Base-by-base conservation (phyloP, 768 basidiomycete genomes). In the Mycena galericulata region DNA sequence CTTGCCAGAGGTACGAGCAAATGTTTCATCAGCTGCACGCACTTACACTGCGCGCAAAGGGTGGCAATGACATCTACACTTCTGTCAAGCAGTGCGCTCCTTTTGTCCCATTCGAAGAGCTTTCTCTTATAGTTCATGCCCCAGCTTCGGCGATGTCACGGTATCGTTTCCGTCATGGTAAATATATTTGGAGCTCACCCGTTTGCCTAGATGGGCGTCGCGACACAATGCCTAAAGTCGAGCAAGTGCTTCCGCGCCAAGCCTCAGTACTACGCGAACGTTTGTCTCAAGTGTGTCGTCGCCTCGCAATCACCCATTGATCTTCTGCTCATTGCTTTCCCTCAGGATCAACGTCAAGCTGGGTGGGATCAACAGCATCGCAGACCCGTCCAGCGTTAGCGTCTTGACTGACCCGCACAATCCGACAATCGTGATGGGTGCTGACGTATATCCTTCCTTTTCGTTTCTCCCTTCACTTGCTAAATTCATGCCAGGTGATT, bases 301-400 rank as follows among this genome's bases (percentile, higher is more conserved):
- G 95, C 14, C 34, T 7, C 6, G 34, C 8, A 7, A 36, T 36
- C n/a, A n/a, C 6, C 34, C 14, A 6, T 14, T 29, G 6, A n/a
- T n/a, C n/a, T n/a, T 3, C 12, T 10, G 32, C 24, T 30, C 30
- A 12, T n/a, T 4, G 3, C 8, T 14, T 18, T 51, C 15, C 50
- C 10, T 12, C 49, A 50, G n/a, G n/a, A n/a, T 54, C 14, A 54
- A 54, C 34, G 32, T 54, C 22, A 54, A 95, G 76, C 83, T 95
- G 0, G 94, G 93, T 17, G 94, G 94, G 1, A 91, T 94, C 75
- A 95, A 95, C 75, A 87, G 88, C 2, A 83, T 95, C 32, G 93
- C 93, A 3, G 91, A 93, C 56, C 85, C 91, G 0, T 81, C 85
- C 15, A 90, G 90, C 0, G 90, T 92, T 0, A 84, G 87, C 12